Conservation (phyloP, 1,284 basidiomycete species). For the Erythrobasidium hasegawianum region DNA sequence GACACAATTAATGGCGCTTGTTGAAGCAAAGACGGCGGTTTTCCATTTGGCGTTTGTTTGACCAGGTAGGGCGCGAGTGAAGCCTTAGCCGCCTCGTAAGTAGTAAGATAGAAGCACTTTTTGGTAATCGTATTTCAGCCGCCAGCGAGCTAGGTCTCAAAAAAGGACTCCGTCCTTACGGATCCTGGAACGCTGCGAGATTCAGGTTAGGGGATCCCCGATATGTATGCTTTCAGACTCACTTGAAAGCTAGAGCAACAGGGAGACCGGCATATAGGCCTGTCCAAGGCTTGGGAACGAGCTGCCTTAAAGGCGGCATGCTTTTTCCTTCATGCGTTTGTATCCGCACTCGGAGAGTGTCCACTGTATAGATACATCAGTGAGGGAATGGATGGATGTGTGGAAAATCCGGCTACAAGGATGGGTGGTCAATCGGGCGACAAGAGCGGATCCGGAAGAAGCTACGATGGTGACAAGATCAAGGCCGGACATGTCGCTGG, state of each 20-base stretch:
- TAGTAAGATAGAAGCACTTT: slow-evolving; percentile 40
- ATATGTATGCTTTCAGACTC: background rate
- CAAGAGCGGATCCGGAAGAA: slow-evolving; percentile 36
- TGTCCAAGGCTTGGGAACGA: slow-evolving; percentile 38
- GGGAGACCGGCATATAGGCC: slow-evolving; percentile 42
- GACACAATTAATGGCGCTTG: slow-evolving; percentile 42
- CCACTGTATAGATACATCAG: slow-evolving; percentile 30
- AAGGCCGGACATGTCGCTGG: slow-evolving; percentile 35
- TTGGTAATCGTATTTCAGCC: too few species aligned
- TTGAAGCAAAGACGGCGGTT: slow-evolving; percentile 37
- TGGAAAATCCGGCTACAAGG: slow-evolving; percentile 37
- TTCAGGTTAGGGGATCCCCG: background rate
- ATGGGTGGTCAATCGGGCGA: slow-evolving; percentile 38
- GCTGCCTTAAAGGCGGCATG: slow-evolving; percentile 38
- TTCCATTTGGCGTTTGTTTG: slow-evolving; percentile 13
- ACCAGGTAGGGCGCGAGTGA: background rate
- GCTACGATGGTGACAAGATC: slow-evolving; percentile 41
- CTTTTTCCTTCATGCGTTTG: slow-evolving; percentile 40
- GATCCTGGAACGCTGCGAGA: slow-evolving; percentile 37
- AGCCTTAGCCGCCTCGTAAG: slow-evolving; percentile 39
- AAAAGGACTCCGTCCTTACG: too few species aligned
- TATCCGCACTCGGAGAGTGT: slow-evolving; percentile 41
- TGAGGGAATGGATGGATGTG: background rate
- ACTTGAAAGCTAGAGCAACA: slow-evolving; percentile 43
- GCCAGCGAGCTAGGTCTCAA: too few species aligned